These are phyloP conservation scores for Deuterostichococcus epilithicus DNA, from an alignment of 139 green algal species.

Conservation along the genomic window DNA sequence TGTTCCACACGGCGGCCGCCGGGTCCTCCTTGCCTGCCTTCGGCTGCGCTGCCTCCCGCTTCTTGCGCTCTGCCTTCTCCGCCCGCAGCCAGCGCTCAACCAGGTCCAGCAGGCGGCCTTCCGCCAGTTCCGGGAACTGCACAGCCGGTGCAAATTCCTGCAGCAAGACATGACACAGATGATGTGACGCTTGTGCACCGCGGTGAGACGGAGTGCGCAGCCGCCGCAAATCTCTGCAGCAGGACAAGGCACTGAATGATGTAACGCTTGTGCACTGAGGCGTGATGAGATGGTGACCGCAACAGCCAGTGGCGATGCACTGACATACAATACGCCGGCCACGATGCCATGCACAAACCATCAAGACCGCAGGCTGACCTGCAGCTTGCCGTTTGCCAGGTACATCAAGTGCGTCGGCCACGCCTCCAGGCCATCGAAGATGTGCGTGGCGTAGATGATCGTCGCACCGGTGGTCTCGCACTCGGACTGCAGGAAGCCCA, in stretches of 20 bases:
- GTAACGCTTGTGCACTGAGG: too few species aligned
- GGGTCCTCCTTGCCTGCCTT: slow-evolving; percentile 34
- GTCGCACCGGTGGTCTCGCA: slow-evolving; percentile 57
- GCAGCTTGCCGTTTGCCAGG: slow-evolving; percentile 63
- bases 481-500: slow-evolving; percentile 81
- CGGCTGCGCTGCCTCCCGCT: slow-evolving; percentile 14
- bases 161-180: neutral
- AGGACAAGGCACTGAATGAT: too few species aligned
- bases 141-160: slow-evolving; percentile 24
- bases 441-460: slow-evolving; percentile 97
- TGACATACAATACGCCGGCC: too few species aligned
- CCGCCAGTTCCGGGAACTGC: slow-evolving; percentile 47
- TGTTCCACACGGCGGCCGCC: slow-evolving; percentile 64
- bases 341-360: slow-evolving; percentile 17
- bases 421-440: slow-evolving; percentile 94
- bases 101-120: slow-evolving; percentile 55
- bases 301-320: too few species aligned
- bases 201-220: too few species aligned
- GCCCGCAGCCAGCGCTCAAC: slow-evolving; percentile 48
- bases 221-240: too few species aligned
- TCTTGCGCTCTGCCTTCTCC: slow-evolving; percentile 38
- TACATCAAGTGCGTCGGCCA: slow-evolving; percentile 95
- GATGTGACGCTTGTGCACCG: too few species aligned
- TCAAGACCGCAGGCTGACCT: slow-evolving; percentile 28
- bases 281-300: too few species aligned